Evolutionary conservation across 345 rosid species (phyloP).

Genomic region (Populus alba): DNA sequence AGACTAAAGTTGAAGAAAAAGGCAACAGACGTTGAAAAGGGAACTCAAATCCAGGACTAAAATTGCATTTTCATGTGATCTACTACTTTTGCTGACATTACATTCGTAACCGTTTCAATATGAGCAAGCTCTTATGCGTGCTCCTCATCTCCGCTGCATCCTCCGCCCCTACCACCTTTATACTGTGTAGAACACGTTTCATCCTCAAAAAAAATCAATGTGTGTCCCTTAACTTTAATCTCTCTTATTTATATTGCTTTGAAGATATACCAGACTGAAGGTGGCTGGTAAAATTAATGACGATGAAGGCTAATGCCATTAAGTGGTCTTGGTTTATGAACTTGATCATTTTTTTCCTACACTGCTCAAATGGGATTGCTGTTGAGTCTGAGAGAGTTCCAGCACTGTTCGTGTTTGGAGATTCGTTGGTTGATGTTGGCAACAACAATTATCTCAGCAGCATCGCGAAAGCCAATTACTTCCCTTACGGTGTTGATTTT

Average conservation of each 20-base stretch:
- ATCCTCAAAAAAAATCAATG: neutral
- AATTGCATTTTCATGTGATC: slow-evolving; percentile 3
- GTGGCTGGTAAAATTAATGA: neutral
- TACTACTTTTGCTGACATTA: slow-evolving; percentile 8
- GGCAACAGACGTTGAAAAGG: slow-evolving; percentile 7
- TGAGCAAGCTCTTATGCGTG: neutral
- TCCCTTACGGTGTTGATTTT: slow-evolving; percentile 28
- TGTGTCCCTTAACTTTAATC: too few relatives aligned
- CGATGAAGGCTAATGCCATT: neutral
- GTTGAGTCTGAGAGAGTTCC: slow-evolving; percentile 27
- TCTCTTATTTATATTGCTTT: neutral
- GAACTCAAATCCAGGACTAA: slow-evolving; percentile 13
- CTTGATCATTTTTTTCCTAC: slow-evolving; percentile 18
- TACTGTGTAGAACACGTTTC: neutral
- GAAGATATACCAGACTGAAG: neutral
- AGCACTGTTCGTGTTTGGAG: slow-evolving; percentile 28
- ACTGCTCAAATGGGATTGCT: slow-evolving; percentile 15
- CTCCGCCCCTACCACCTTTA: neutral
- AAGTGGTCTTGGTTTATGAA: slow-evolving; percentile 11
- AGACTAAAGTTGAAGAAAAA: neutral
- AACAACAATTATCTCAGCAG: slow-evolving; percentile 30
- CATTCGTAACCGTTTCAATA: slow-evolving; percentile 18
- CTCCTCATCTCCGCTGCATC: neutral
- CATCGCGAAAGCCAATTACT: slow-evolving; percentile 24
- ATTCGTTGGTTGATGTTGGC: slow-evolving; percentile 31